Percentiles rank a stretch among this genome's conserved stretches.
phyloP scores from a whole-genome alignment of 257 asterid genomes.

The Parsonsia alboflavescens region DNA sequence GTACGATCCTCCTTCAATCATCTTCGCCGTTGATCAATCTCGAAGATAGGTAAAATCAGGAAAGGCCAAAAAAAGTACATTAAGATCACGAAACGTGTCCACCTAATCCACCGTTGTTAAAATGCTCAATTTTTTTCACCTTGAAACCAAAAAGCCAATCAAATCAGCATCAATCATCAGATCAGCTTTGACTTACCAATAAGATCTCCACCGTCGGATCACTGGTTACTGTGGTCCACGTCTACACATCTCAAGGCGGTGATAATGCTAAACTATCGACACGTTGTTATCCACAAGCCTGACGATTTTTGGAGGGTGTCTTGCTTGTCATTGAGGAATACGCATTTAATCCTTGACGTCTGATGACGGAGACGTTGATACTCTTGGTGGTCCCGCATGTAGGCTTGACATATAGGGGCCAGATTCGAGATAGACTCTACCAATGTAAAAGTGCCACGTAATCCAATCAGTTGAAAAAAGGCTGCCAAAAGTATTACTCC shows the following conservation, averaged over 20 bases:
- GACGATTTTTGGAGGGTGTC: constrained; percentile 9
- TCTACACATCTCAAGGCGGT: constrained; percentile 32
- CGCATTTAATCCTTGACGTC: constrained; percentile 25
- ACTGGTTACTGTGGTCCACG: constrained; percentile 28
- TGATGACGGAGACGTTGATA: constrained; percentile 24
- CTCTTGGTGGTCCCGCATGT: constrained; percentile 32
- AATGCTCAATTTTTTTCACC: not conserved
- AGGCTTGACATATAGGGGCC: constrained; percentile 13
- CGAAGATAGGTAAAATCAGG: not conserved
- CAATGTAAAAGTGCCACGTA: constrained; percentile 21
- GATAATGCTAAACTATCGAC: constrained; percentile 21
- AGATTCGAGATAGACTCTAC: constrained; percentile 16
- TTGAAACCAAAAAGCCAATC: not conserved
- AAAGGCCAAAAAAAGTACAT: no score
- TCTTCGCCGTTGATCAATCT: constrained; percentile 9
- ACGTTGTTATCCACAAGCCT: constrained; percentile 26
- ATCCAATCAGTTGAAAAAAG: not conserved
- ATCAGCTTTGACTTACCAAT: constrained; percentile 12
- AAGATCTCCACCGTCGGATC: constrained; percentile 18
- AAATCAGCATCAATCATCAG: constrained; percentile 12
- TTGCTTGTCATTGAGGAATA: constrained; percentile 35
- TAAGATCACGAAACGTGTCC: constrained; percentile 14
- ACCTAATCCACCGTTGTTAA: constrained; percentile 13
- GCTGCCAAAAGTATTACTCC: not conserved
- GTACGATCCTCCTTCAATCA: not conserved